Evolutionary conservation across 148 eudicot genomes (phyloP), one percentile per base, ranked within the genome.

Genomic region (Silene latifolia): DNA sequence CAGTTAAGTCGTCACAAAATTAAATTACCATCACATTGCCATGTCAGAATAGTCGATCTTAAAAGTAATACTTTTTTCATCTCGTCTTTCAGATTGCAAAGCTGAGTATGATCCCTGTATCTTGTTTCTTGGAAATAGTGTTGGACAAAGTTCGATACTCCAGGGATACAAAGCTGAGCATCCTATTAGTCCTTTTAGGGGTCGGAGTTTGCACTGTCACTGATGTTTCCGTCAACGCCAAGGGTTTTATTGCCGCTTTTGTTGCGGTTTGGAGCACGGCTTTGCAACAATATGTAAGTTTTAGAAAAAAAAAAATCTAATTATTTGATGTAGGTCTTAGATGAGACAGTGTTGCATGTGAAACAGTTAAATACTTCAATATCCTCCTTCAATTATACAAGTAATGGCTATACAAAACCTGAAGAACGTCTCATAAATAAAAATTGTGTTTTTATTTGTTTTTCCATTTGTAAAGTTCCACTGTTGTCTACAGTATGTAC

Each of bases 171-270:
- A 89, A 85, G 73, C 90, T 89, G 24, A 89, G 93, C 69, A 89
- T 89, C 47, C 6, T 72, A 18, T 42, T 85, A 21, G 93, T 89
- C 53, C 85, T 89, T 11, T 69, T 89, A 62, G 93, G 93, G 15
- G 93, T 89, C 58, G 88, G 81, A 57, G 83, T 89, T 65, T 89
- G 93, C 74, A 89, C 93, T n/a, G 93, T 89, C 46, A 87, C 90
- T 35, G 90, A 89, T 77, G 90, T 89, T 23, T 85, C 86, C 72
- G 92, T 89, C 46, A 89, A 89, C 69, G 79, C 75, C 73, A 87
- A 80, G 69, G 92, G 92, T 59, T 89, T 89, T 58, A 62, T 87
- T 63, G 88, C 92, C 63, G 92, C 92, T 51, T 66, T 87, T 56
- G 69, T 89, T 1, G 92, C 92, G 2, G 90, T 89, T 35, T 89